phyloP scores from a whole-genome alignment of 257 asterid species.

The Nicotiana otophora region DNA sequence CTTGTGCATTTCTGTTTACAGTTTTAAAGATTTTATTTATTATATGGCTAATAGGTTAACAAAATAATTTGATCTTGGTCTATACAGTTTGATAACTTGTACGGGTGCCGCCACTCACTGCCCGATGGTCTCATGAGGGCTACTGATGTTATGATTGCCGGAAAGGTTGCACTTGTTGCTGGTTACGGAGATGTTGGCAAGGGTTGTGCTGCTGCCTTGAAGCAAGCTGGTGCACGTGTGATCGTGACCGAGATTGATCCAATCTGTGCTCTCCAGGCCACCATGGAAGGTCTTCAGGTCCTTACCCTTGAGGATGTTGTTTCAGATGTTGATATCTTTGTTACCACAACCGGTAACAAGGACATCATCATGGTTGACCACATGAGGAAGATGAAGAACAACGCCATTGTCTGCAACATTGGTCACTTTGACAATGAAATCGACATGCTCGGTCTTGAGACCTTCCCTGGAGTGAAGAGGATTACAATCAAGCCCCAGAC shows the following conservation, averaged over 20 bases:
- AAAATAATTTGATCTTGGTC: too few species aligned
- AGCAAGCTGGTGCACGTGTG: slow-evolving; percentile 44
- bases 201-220: slow-evolving; percentile 56
- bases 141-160: slow-evolving; percentile 58
- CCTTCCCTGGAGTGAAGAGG: slow-evolving; percentile 32
- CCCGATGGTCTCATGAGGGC: slow-evolving; percentile 57
- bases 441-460: slow-evolving; percentile 51
- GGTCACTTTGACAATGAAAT: slow-evolving; percentile 60
- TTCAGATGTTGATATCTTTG: slow-evolving; percentile 45
- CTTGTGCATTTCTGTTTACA: too few species aligned
- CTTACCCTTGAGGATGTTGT: slow-evolving; percentile 47
- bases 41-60: too few species aligned
- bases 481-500: slow-evolving; percentile 8
- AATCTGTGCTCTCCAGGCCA: slow-evolving; percentile 54
- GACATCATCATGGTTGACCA: slow-evolving; percentile 50
- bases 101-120: slow-evolving; percentile 51
- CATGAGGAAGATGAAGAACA: slow-evolving; percentile 57
- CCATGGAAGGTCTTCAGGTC: slow-evolving; percentile 54
- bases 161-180: slow-evolving; percentile 42
- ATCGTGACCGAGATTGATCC: slow-evolving; percentile 34
- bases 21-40: too few species aligned
- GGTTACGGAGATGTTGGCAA: slow-evolving; percentile 58
- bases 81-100: slow-evolving; percentile 46
- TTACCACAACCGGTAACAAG: slow-evolving; percentile 61
- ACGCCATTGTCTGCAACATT: slow-evolving; percentile 57